Evolutionary conservation across 345 rosid genomes (phyloP).

Genomic region (Arabidopsis thaliana): TAIR10.1 NC_003070.9:7596501-7597000

Average conservation of each 20-base stretch:
- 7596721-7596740: background rate
- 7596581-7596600: conserved; percentile 90
- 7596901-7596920: conserved; percentile 94
- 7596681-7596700: conserved; percentile 12
- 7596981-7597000: conserved; percentile 34
- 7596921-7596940: conserved; percentile 92
- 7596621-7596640: background rate
- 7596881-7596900: conserved; percentile 93
- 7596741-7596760: conserved; percentile 26
- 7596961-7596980: conserved; percentile 79
- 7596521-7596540: conserved; percentile 93
- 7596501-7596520: conserved; percentile 69
- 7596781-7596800: background rate
- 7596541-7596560: conserved; percentile 79
- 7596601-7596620: conserved; percentile 32
- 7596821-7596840: background rate
- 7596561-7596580: conserved; percentile 88
- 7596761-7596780: background rate
- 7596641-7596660: background rate
- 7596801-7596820: conserved; percentile 21
- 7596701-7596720: background rate
- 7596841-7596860: conserved; percentile 13
- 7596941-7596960: conserved; percentile 89
- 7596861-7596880: conserved; percentile 19
- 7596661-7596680: conserved; percentile 16